Evolutionary conservation across 83 land plant genomes (phyloP), one percentile per base, ranked within the genome.

Genomic region (Larix sibirica): DNA sequence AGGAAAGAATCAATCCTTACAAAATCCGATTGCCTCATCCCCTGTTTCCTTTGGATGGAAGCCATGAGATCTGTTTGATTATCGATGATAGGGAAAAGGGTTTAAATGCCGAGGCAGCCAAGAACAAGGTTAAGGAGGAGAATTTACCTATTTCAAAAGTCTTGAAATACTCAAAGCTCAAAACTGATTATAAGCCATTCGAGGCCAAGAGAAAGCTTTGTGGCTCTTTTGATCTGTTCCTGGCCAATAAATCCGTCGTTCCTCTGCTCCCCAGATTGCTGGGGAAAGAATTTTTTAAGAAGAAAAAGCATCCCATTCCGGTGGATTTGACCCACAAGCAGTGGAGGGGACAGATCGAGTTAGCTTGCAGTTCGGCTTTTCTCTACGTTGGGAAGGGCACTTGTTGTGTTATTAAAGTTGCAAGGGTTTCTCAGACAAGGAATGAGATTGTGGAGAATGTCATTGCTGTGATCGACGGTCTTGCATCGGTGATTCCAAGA

Each of bases 261-360:
- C 91, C 91, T 10, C 77, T 86, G 66, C 74, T 96, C 65, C 95
- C 95, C 28, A 84, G 83, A 81, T 63, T 90, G 40, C 56, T 96
- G 24, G 96, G 96, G 4, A 93, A 93, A 89, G 9, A 50, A 78
- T 4, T 95, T 93, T 74, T 96, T 83, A 89, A 87, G 90, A 95
- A 87, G 89, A 96, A 89, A 85, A 95, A 93, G 91, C 85, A 90
- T 62, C 94, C 99, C n/a, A 85, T 94, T 50, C 92, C 93, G 31
- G 88, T 96, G 28, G 86, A 93, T 78, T 83, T 96, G 80, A 79
- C 50, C 8, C 50, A 87, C n/a, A 71, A 79, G 70, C 86, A 89
- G 38, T 94, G 95, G 97, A 90, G 86, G 80, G 89, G 83, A 77
- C 91, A 96, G 87, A 82, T 96, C 10, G 82, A 86, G 81, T 80